Evolutionary conservation across 1,139 yeast genomes (phyloP).

Genomic region (Yamadazyma dendronema): DNA sequence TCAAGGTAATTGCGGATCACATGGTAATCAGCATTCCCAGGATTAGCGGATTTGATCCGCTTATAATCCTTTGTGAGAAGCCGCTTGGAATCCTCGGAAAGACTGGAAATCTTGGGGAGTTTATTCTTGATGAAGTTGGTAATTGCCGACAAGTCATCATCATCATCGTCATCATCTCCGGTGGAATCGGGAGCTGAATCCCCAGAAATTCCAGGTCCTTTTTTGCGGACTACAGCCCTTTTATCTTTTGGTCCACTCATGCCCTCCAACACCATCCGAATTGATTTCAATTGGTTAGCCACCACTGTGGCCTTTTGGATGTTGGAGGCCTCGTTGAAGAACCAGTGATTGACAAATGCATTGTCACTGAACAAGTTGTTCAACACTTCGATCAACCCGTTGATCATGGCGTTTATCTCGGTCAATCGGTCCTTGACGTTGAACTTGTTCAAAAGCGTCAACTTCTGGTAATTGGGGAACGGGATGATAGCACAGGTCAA

Average conservation of each 20-base stretch:
- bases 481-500: constrained; percentile 60
- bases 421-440: constrained; percentile 33
- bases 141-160: constrained; percentile 45
- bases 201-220: neutral
- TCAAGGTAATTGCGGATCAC: constrained; percentile 71
- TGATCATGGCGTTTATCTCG: constrained; percentile 31
- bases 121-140: constrained; percentile 47
- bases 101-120: constrained; percentile 38
- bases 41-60: constrained; percentile 60
- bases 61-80: constrained; percentile 63
- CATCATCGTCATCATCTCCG: constrained; percentile 40
- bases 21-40: constrained; percentile 72
- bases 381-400: constrained; percentile 35
- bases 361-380: constrained; percentile 32
- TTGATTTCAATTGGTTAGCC: constrained; percentile 58
- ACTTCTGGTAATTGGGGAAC: constrained; percentile 49
- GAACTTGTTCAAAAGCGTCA: constrained; percentile 36
- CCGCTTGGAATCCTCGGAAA: constrained; percentile 51
- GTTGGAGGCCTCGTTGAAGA: constrained; percentile 48
- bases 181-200: constrained; percentile 25
- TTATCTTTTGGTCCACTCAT: constrained; percentile 29
- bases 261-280: constrained; percentile 54
- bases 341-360: constrained; percentile 43
- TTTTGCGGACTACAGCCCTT: constrained; percentile 19
- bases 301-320: constrained; percentile 58